Evolutionary conservation across 202 grass and related monocot genomes (phyloP).

Genomic region (Schoenoplectus tabernaemontani): DNA sequence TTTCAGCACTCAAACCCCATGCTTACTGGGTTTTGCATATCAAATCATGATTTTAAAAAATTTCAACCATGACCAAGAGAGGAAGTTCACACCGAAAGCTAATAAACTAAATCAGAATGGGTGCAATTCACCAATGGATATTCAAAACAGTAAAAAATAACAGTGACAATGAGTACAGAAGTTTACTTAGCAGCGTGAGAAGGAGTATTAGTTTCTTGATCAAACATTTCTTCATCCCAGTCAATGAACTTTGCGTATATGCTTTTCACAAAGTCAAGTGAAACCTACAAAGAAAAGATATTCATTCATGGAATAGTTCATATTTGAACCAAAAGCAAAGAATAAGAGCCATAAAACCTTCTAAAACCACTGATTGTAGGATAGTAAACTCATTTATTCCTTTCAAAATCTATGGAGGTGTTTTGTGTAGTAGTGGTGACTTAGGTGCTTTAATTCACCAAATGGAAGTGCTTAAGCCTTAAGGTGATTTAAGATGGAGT

Average conservation of each 20-base stretch:
- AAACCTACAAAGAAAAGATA: constrained; percentile 60
- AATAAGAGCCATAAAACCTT: not conserved
- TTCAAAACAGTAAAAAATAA: not conserved
- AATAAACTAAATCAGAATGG: not conserved
- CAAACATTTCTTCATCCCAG: constrained; percentile 98
- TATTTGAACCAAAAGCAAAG: constrained; percentile 7
- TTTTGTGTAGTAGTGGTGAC: not conserved
- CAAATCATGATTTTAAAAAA: not conserved
- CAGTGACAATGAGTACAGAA: not conserved
- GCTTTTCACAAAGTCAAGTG: constrained; percentile 91
- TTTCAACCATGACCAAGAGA: not conserved
- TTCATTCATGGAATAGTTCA: constrained; percentile 5
- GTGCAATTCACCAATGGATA: not conserved
- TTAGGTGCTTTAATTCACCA: not conserved
- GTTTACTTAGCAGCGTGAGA: constrained; percentile 90
- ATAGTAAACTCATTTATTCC: not conserved
- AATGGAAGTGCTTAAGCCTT: not conserved
- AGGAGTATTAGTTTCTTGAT: constrained; percentile 74
- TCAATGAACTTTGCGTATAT: constrained; percentile 99
- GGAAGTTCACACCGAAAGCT: not conserved
- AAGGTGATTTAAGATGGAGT: too few species aligned
- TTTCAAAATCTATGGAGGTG: not conserved
- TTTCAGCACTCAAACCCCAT: not conserved
- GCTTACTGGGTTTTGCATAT: not conserved
- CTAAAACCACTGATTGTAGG: not conserved